A percentile compares a stretch with the other conserved stretches of the same genome.
Conservation (phyloP, 805 yeast species). For the Candida corydali region DNA sequence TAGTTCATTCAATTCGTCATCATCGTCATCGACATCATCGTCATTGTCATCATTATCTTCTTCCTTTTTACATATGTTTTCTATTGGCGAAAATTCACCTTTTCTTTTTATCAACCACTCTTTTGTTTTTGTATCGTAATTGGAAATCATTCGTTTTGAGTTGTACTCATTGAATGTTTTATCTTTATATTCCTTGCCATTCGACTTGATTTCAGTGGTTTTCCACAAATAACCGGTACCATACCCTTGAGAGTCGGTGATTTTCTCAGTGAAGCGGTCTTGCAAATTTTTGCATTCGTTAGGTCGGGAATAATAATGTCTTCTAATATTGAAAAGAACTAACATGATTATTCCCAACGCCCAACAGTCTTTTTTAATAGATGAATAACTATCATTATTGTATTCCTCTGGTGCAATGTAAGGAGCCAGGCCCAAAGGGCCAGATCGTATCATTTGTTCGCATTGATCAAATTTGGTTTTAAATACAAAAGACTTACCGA, state of each 20-base stretch:
- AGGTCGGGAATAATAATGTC: slow-evolving; percentile 17
- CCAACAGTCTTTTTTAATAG: slow-evolving; percentile 77
- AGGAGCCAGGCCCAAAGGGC: slow-evolving; percentile 84
- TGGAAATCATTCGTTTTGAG: slow-evolving; percentile 40
- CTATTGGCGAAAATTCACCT: slow-evolving; percentile 51
- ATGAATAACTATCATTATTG: slow-evolving; percentile 8
- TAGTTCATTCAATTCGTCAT: slow-evolving; percentile 22
- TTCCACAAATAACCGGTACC: slow-evolving; percentile 30
- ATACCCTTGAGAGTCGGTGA: slow-evolving; percentile 12
- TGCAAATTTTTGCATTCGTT: slow-evolving; percentile 4
- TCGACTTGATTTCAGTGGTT: slow-evolving; percentile 21
- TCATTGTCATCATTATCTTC: slow-evolving; percentile 13
- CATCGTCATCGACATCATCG: slow-evolving; percentile 10
- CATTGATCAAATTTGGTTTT: slow-evolving; percentile 75
- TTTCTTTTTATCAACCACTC: slow-evolving; percentile 30
- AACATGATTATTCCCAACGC: slow-evolving; percentile 61
- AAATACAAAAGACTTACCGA: slow-evolving; percentile 89
- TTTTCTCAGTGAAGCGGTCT: slow-evolving; percentile 3
- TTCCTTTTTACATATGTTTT: slow-evolving; percentile 32
- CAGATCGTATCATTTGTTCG: slow-evolving; percentile 45
- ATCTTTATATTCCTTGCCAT: slow-evolving; percentile 22
- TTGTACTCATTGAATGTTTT: slow-evolving; percentile 37
- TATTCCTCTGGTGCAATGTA: slow-evolving; percentile 93
- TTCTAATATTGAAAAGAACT: slow-evolving; percentile 24
- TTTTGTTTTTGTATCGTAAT: slow-evolving; percentile 20